A percentile compares a stretch with the other conserved stretches of the same genome.
Conservation (phyloP, 345 rosid species). For the Cardamine resedifolia region DNA sequence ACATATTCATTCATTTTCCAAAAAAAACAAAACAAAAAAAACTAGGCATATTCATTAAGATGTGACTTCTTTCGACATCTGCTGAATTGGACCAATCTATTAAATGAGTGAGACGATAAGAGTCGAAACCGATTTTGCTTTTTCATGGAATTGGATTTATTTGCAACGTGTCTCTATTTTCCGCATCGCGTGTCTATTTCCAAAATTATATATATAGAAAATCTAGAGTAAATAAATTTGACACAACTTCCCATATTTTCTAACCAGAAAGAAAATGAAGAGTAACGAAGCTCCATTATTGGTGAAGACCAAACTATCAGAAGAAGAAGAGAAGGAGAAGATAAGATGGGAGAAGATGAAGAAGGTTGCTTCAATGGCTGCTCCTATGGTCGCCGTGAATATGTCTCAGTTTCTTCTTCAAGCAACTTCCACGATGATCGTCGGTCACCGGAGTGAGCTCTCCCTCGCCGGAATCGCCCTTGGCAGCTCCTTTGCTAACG, state of each 20-base stretch:
- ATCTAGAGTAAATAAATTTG: neutral
- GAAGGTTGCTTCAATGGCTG: constrained; percentile 40
- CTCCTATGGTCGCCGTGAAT: constrained; percentile 39
- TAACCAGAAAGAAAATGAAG: constrained; percentile 15
- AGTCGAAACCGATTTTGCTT: constrained; percentile 23
- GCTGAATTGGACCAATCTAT: neutral
- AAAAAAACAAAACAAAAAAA: too few species aligned
- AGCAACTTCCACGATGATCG: constrained; percentile 36
- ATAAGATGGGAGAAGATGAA: constrained; percentile 38
- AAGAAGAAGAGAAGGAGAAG: constrained; percentile 18
- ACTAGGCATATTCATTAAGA: too few species aligned
- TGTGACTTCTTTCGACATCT: neutral
- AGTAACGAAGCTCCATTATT: constrained; percentile 26
- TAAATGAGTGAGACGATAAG: constrained; percentile 1
- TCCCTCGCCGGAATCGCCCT: constrained; percentile 37
- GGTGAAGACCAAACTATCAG: constrained; percentile 6
- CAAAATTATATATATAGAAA: neutral
- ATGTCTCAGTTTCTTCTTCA: constrained; percentile 38
- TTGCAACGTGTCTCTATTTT: neutral
- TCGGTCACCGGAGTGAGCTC: constrained; percentile 35
- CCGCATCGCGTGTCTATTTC: neutral
- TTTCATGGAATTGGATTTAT: neutral
- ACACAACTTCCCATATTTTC: constrained; percentile 12
- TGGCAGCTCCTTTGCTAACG: constrained; percentile 39
- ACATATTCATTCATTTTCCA: too few species aligned